These are phyloP conservation scores for Lignosus rhinocerotis DNA, from an alignment of 1,284 basidiomycete species.

Conservation along the genomic window DNA sequence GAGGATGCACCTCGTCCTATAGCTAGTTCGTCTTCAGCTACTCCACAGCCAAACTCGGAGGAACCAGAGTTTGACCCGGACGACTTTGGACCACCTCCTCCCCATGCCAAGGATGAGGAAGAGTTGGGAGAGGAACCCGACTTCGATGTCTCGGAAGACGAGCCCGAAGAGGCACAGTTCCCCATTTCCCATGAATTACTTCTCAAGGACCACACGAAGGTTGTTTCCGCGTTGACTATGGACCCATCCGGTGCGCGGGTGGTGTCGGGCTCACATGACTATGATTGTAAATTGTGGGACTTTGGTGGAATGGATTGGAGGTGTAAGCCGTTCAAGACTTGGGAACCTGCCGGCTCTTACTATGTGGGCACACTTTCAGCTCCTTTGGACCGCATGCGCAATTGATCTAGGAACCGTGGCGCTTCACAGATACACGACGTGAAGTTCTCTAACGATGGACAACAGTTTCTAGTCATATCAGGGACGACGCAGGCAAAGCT, in stretches of 20 bases:
- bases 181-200: slow-evolving; percentile 87
- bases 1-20: slow-evolving; percentile 6
- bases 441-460: slow-evolving; percentile 85
- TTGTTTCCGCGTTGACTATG: slow-evolving; percentile 87
- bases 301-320: slow-evolving; percentile 96
- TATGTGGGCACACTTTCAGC: slow-evolving; percentile 58
- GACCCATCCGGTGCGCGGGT: slow-evolving; percentile 94
- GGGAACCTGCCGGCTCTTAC: slow-evolving; percentile 92
- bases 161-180: slow-evolving; percentile 52
- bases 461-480: slow-evolving; percentile 83
- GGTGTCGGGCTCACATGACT: slow-evolving; percentile 92
- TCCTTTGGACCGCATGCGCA: slow-evolving; percentile 6
- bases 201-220: slow-evolving; percentile 94
- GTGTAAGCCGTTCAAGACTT: slow-evolving; percentile 92
- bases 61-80: slow-evolving; percentile 38
- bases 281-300: slow-evolving; percentile 98
- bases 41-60: slow-evolving; percentile 6
- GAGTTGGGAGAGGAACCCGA: slow-evolving; percentile 53
- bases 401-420: slow-evolving; percentile 12
- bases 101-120: background rate
- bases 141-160: slow-evolving; percentile 58
- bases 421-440: slow-evolving; percentile 78
- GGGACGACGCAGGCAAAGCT: slow-evolving; percentile 88
- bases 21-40: slow-evolving; percentile 7
- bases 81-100: slow-evolving; percentile 35